Evolutionary conservation across 2,329 filamentous ascomycete genomes (phyloP), one percentile per base, ranked within the genome.

Genomic region (Aureobasidium sp.): DNA sequence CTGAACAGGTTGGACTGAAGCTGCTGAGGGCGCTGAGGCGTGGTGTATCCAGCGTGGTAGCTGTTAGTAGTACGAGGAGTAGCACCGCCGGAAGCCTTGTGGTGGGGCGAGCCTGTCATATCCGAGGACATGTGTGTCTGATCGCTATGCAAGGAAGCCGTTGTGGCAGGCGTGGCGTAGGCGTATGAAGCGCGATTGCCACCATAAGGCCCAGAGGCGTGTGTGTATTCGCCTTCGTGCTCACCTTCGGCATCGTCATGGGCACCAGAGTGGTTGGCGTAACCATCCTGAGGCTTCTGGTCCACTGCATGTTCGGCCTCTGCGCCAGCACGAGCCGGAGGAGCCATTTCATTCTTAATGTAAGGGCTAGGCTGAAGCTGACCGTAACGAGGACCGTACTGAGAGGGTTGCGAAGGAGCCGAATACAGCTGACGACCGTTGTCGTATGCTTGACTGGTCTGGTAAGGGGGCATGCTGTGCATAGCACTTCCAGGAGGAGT

Each of bases 311-410:
- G 80, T 64, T 90, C 87, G 29, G 75, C 73, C 60, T 86, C 81
- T 3, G 80, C 74, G 54, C 84, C 81, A 38, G 82, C 76, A 46
- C 82, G 78, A 50, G 88, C 83, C 11, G 90, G 90, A 21, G 91
- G 90, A 0, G 87, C 90, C 90, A 96, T 95, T 67, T 95, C 90
- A 63, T 79, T 88, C 78, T 95, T 95, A 63, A 90, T 81, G 67
- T 93, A 94, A 8, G 81, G 75, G 67, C 77, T 80, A 49, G 81
- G 70, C 59, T 79, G 77, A 63, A 82, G 69, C 62, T 78, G 77
- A 21, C 76, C 77, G 67, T 92, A 93, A 42, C 82, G 81, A 69
- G 88, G 85, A 45, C 77, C 74, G 69, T 93, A 91, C n/a, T 87
- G 81, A 6, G 83, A 81, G 69, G 71, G 37, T 67, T 89, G 85